A percentile compares a stretch with the other conserved stretches of the same genome.
phyloP scores from a whole-genome alignment of 1,139 yeast genomes.

The Diutina sp. region DNA sequence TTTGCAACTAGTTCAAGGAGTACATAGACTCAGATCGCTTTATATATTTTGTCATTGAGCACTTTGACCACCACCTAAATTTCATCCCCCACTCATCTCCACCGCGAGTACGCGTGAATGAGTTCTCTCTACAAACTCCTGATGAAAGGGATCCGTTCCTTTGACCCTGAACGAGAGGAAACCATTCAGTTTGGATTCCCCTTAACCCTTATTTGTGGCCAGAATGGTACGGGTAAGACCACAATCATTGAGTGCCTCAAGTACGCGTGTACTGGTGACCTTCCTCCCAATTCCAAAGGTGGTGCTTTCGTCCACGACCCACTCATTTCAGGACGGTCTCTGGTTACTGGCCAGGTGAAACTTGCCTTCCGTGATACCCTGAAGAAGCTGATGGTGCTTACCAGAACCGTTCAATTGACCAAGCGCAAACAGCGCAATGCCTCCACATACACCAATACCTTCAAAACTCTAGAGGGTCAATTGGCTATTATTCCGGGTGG shows the following conservation, averaged over 20 bases:
- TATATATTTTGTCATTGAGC: neutral
- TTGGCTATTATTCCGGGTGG: slow-evolving; percentile 49
- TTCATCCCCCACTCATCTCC: neutral
- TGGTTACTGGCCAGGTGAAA: slow-evolving; percentile 82
- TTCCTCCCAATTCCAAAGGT: slow-evolving; percentile 93
- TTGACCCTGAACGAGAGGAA: slow-evolving; percentile 71
- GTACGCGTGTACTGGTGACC: slow-evolving; percentile 89
- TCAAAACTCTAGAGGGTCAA: slow-evolving; percentile 88
- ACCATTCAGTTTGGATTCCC: slow-evolving; percentile 88
- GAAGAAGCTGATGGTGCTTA: slow-evolving; percentile 71
- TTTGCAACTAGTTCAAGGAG: no score
- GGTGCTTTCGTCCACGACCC: slow-evolving; percentile 98
- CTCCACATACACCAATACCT: slow-evolving; percentile 36
- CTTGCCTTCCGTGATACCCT: slow-evolving; percentile 69
- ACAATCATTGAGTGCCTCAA: slow-evolving; percentile 90
- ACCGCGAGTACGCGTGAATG: slow-evolving; percentile 19
- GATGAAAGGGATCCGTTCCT: slow-evolving; percentile 83
- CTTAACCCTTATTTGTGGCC: slow-evolving; percentile 86
- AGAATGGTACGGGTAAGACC: slow-evolving; percentile 97
- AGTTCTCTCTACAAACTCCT: slow-evolving; percentile 67
- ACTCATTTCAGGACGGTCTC: slow-evolving; percentile 58
- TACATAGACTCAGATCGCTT: no score
- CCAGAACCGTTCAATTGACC: slow-evolving; percentile 69
- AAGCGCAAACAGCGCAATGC: slow-evolving; percentile 29
- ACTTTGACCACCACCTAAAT: no score